Evolutionary conservation across 1,139 yeast species (phyloP), one percentile per base, ranked within the genome.

Genomic region (Eremothecium cymbalariae): DNA sequence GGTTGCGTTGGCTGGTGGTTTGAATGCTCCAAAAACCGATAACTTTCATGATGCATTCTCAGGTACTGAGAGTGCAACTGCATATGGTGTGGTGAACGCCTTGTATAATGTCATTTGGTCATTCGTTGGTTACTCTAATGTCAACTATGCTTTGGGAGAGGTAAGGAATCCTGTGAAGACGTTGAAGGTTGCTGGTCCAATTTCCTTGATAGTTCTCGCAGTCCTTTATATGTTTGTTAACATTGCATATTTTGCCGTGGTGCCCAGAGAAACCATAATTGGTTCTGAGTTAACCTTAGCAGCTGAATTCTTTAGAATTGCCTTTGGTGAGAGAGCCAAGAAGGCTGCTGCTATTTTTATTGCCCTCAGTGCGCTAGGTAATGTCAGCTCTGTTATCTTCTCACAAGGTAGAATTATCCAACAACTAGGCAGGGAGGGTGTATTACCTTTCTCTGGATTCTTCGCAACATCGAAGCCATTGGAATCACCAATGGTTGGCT

Each of bases 21-120:
- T 73, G 43, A 69, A 72, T 41, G 67, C 70, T 28, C 59, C 59
- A 54, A 44, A 64, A 64, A 43, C 78, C 77, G 73, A 74, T 44
- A 79, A 79, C 51, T 79, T 80, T 57, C 47, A 51, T 25, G 56
- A 80, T 51, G 74, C 85, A 2, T 81, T 81, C 50, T 59, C 53
- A 4, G 83, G 84, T 26, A 57, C 67, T 11, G 49, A 59, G 18
- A 55, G 69, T 31, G 80, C 85, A n/a, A 65, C 76, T 23, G 88
- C 81, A 4, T 81, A 74, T 51, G 90, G 90, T 41, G 68, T 80
- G 33, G 90, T 80, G 40, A 80, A 76, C 50, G 83, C 90, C 6
- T 66, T 81, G 38, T 80, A 80, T 62, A 80, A 79, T 50, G 84
- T 81, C 40, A 81, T 81, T 53, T 81, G 88, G 88, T 77, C 88